A percentile compares a stretch with the other conserved stretches of the same genome.
These are phyloP conservation scores for Ilex paraguariensis DNA, from an alignment of 305 asterid species.

Conservation along the genomic window DNA sequence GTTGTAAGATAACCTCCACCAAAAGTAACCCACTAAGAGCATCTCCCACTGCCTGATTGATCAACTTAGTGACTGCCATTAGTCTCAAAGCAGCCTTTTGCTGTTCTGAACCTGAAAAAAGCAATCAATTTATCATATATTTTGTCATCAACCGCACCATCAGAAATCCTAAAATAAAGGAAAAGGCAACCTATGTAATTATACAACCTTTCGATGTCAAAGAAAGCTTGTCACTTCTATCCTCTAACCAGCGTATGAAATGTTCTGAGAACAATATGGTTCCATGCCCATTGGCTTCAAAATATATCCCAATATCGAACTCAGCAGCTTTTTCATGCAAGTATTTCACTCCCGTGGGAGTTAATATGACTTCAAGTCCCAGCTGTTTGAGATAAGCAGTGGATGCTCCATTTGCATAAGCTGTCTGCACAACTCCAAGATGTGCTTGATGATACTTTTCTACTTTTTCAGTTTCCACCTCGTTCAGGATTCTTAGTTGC, in stretches of 20 bases:
- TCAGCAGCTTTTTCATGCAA: slow-evolving; percentile 90
- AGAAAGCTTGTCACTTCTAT: slow-evolving; percentile 41
- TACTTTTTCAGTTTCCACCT: slow-evolving; percentile 34
- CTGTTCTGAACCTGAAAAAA: slow-evolving; percentile 58
- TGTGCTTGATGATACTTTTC: slow-evolving; percentile 35
- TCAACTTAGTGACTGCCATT: slow-evolving; percentile 67
- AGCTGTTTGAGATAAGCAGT: slow-evolving; percentile 69
- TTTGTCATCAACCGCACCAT: slow-evolving; percentile 9
- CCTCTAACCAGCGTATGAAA: slow-evolving; percentile 54
- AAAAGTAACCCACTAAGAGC: slow-evolving; percentile 78
- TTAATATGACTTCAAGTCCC: slow-evolving; percentile 69
- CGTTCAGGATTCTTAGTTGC: slow-evolving; percentile 52
- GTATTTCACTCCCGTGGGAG: slow-evolving; percentile 92
- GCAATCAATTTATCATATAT: slow-evolving; percentile 7
- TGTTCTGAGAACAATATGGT: slow-evolving; percentile 77
- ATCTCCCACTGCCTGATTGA: slow-evolving; percentile 94
- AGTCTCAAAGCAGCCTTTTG: slow-evolving; percentile 77
- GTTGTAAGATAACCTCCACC: slow-evolving; percentile 76
- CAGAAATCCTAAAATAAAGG: background rate
- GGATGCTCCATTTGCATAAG: slow-evolving; percentile 97
- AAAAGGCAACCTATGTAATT: background rate
- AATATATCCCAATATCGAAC: slow-evolving; percentile 82
- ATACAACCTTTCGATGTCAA: slow-evolving; percentile 51
- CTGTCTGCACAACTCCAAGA: slow-evolving; percentile 83
- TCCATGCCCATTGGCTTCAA: slow-evolving; percentile 98